These are phyloP conservation scores for Letharia columbiana DNA, from an alignment of 495 filamentous ascomycete species.

Conservation along the genomic window DNA sequence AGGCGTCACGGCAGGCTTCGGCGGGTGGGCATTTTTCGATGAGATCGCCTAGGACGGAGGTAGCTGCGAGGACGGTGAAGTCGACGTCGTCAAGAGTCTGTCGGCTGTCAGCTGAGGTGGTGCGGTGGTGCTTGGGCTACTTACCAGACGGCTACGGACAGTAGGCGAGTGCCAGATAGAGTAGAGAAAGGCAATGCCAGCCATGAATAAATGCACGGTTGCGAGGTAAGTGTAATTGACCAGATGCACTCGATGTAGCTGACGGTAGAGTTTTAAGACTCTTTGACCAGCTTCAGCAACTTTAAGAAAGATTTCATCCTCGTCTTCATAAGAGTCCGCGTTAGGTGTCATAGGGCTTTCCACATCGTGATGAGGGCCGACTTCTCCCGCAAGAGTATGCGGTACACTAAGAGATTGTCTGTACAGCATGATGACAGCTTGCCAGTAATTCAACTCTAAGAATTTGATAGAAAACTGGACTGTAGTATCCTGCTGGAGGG, in stretches of 20 bases:
- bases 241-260: constrained; percentile 75
- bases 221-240: constrained; percentile 95
- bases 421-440: constrained; percentile 95
- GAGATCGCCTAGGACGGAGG: constrained; percentile 70
- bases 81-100: constrained; percentile 92
- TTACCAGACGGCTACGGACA: constrained; percentile 73
- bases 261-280: constrained; percentile 81
- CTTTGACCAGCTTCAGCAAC: constrained; percentile 92
- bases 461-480: constrained; percentile 82
- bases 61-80: constrained; percentile 90
- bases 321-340: constrained; percentile 63
- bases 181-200: constrained; percentile 90
- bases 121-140: constrained; percentile 26
- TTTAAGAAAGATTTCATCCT: constrained; percentile 84
- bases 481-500: constrained; percentile 66
- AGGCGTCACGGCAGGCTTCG: constrained; percentile 83
- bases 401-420: constrained; percentile 86
- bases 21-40: constrained; percentile 73
- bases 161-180: constrained; percentile 93
- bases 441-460: constrained; percentile 93
- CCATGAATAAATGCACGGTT: constrained; percentile 98
- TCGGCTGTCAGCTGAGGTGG: constrained; percentile 3
- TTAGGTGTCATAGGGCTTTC: constrained; percentile 47
- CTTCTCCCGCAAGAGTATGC: constrained; percentile 68
- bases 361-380: constrained; percentile 59